Evolutionary conservation across 495 filamentous ascomycete genomes (phyloP).

Genomic region (Tuber calosporum): DNA sequence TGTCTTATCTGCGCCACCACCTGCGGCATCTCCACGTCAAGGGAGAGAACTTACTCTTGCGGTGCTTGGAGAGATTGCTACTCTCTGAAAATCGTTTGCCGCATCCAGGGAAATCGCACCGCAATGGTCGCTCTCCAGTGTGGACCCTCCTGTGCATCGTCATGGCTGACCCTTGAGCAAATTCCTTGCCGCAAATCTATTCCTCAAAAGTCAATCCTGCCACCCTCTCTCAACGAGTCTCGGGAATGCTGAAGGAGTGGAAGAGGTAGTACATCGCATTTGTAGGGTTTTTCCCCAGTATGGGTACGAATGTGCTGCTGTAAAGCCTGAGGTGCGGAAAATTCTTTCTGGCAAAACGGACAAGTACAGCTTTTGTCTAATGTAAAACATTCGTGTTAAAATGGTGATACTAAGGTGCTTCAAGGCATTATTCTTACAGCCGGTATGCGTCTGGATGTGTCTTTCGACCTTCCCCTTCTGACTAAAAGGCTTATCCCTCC

Average conservation of each 20-base stretch:
- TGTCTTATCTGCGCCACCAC: slow-evolving; percentile 37
- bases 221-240: background rate
- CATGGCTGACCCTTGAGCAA: slow-evolving; percentile 41
- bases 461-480: slow-evolving; percentile 57
- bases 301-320: slow-evolving; percentile 57
- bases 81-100: slow-evolving; percentile 51
- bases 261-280: slow-evolving; percentile 38
- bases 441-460: slow-evolving; percentile 58
- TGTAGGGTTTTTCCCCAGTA: slow-evolving; percentile 53
- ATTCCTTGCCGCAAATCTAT: slow-evolving; percentile 40
- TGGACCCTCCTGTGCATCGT: slow-evolving; percentile 43
- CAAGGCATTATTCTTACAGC: slow-evolving; percentile 46
- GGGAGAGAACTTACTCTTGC: slow-evolving; percentile 43
- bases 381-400: slow-evolving; percentile 3
- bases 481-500: slow-evolving; percentile 47
- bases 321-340: slow-evolving; percentile 55
- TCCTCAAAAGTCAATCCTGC: background rate
- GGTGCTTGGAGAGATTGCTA: slow-evolving; percentile 53
- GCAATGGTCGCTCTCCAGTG: slow-evolving; percentile 44
- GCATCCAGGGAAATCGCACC: slow-evolving; percentile 49
- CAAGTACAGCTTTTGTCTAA: slow-evolving; percentile 56
- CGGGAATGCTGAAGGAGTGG: background rate
- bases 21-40: background rate
- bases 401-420: background rate
- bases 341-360: slow-evolving; percentile 49